Conservation (phyloP, 179 eudicot species). For the Nepenthes alata region DNA sequence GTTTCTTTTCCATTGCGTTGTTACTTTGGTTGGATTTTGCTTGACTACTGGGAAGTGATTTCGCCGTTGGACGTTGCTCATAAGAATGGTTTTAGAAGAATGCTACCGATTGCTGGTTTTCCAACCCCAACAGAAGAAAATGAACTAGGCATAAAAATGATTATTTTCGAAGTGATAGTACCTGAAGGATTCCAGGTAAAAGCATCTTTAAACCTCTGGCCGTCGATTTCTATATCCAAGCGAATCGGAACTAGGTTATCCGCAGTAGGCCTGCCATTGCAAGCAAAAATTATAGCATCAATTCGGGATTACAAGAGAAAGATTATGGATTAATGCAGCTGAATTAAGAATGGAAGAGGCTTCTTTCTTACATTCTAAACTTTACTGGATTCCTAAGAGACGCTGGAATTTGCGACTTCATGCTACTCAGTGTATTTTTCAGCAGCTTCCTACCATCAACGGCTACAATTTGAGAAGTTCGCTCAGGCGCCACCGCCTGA, state of each 20-base stretch:
- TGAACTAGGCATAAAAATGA: too few species aligned
- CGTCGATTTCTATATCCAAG: constrained; percentile 73
- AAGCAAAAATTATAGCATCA: not conserved
- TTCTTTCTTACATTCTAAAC: constrained; percentile 54
- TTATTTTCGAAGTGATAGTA: not conserved
- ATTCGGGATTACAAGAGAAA: not conserved
- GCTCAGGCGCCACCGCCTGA: too few species aligned
- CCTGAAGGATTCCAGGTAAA: constrained; percentile 90
- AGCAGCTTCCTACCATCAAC: too few species aligned
- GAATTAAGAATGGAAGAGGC: not conserved
- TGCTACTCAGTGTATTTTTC: constrained; percentile 3
- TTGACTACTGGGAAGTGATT: too few species aligned
- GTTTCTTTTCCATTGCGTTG: too few species aligned
- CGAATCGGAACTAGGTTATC: constrained; percentile 86
- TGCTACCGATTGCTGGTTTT: not conserved
- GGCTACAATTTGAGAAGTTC: too few species aligned
- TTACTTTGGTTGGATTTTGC: too few species aligned
- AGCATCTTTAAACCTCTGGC: constrained; percentile 76
- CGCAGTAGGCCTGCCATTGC: constrained; percentile 53
- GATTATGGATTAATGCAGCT: not conserved
- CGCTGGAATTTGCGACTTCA: constrained; percentile 38
- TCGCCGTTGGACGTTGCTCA: too few species aligned
- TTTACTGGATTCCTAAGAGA: constrained; percentile 48
- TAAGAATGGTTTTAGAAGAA: too few species aligned
- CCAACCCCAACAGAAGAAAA: not conserved